Base-by-base conservation (phyloP, 352 stramenopile species). In the Pythium vanterpoolii region DNA sequence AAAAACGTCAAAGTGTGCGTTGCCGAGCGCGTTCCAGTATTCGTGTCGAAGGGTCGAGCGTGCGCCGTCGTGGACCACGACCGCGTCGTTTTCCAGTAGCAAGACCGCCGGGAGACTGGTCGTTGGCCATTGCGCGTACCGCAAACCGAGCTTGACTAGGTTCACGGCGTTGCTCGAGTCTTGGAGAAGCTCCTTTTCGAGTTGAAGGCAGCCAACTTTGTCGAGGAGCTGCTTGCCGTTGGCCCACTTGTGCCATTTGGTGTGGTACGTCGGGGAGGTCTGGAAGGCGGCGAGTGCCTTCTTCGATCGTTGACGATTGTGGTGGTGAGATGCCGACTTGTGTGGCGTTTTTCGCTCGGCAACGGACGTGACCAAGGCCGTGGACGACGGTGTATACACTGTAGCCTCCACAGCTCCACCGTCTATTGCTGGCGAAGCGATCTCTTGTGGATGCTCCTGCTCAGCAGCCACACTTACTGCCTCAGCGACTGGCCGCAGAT, bases 1-100 rank as follows among this genome's bases (percentile, higher is more conserved):
- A 34, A 89, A 89, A 13, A 88, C 63, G 24, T 88, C 65, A 56
- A 89, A 68, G 43, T 89, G 79, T 1, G 78, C 78, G 6, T 77
- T 87, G 24, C 81, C 79, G 23, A 88, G 62, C 52, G 66, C 73
- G 56, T 86, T 81, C 81, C 81, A 90, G 47, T 88, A 90, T 18
- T 87, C 79, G 62, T 79, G 79, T 3, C 60, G 76, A 1, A 72
- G 36, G 6, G 27, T 28, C n/a, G 72, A 54, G n/a, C n/a, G n/a
- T 6, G 50, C 57, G n/a, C 56, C 71, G 21, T 86, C 64, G 45
- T 86, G 63, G 42, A 79, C 75, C n/a, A 79, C 23, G 1, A 77
- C 40, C 0, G 74, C 70, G 0, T 72, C 77, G 38, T 88, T 74
- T 19, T 90, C 79, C 9, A 90, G 63, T 5, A 90, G 66, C 21